Base-by-base conservation (phyloP, 75 land plant genomes). In the Chamaecyparis obtusa region DNA sequence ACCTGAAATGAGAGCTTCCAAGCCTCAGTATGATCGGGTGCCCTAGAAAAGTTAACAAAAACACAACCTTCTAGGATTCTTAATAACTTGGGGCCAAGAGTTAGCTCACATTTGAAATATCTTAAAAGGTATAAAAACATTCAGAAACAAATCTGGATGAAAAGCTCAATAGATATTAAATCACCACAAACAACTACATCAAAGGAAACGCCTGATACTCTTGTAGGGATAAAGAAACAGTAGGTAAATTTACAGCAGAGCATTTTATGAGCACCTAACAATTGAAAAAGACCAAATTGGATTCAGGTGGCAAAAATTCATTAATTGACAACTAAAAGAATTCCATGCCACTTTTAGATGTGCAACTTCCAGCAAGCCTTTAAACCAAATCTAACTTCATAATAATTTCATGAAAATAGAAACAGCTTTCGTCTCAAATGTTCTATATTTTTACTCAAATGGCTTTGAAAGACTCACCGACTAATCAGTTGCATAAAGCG, bases 401-500 rank as follows among this genome's bases (percentile, higher is more conserved):
- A 33, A 32, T 15, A 33, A 74, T 3, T 74, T 32, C 16, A 74
- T 30, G 76, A 14, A 74, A 74, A 72, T 14, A 74, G 36, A 33
- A 74, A 74, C 76, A 32, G 36, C 15, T 74, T 49, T 74, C 37
- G 33, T 33, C 37, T 74, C 9, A 30, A 74, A 74, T 74, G 14
- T 13, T 32, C 33, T 32, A 74, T 32, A 8, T 10, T 64, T 33
- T 83, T 41, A 83, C 71, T 46, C 43, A n/a, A 27, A 44, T 13
- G n/a, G 2, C 13, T 81, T 81, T 24, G 35, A 44, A 71, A 30
- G 24, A 56, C 85, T 88, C 94, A 97, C 99, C 90, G 91, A 86
- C 93, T 91, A 39, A 97, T 91, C n/a, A 97, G 93, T 89, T 96
- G 93, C 89, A 95, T 87, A 87, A 94, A 97, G 79, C 92, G 87